Base-by-base conservation (phyloP, 345 rosid genomes). In the Eucalyptus sideroxylon region DNA sequence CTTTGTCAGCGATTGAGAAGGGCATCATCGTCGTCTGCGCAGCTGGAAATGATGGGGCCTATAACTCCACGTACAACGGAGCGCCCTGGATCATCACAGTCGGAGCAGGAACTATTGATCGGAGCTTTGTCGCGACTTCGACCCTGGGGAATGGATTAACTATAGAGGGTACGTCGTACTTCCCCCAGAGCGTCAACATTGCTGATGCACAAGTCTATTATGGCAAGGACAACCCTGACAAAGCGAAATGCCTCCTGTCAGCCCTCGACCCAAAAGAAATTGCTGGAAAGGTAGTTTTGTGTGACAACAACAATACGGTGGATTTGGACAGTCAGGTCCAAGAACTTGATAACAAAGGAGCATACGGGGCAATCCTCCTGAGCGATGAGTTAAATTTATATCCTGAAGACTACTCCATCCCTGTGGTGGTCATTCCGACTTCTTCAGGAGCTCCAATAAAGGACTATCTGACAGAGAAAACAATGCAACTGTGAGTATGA, bases 1-100 rank as follows among this genome's bases (percentile, higher is more conserved):
- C 95, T 4, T 94, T 95, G 77, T 92, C 98, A 1, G 95, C 97
- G 6, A 34, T 92, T 5, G 94, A 93, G 87, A 95, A 89, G 88
- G 95, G 95, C 14, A 92, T 96, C 42, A 17, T 93, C 11, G 93
- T 95, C 8, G 89, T 88, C 13, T 89, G 94, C 85, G 91, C 93
- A 26, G 93, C 96, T 8, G 96, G 96, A 82, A 96, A 96, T 67
- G 95, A 94, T 11, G 97, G 96, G 50, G 86, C 4, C 50, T 67
- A 11, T 10, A 62, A 72, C 83, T 40, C 92, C 27, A 91, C 88
- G 23, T 12, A 65, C 34, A 93, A 93, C 44, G 93, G 90, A 83
- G 93, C 96, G 30, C 94, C 94, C 34, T 93, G 94, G 94, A 94
- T 94, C 86, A 91, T 91, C 17, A 93, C 91, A 1, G 93, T 93